A percentile compares a stretch with the other conserved stretches of the same genome.
phyloP scores from a whole-genome alignment of 2,329 filamentous ascomycete genomes.

The Pseudogymnoascus sp. region DNA sequence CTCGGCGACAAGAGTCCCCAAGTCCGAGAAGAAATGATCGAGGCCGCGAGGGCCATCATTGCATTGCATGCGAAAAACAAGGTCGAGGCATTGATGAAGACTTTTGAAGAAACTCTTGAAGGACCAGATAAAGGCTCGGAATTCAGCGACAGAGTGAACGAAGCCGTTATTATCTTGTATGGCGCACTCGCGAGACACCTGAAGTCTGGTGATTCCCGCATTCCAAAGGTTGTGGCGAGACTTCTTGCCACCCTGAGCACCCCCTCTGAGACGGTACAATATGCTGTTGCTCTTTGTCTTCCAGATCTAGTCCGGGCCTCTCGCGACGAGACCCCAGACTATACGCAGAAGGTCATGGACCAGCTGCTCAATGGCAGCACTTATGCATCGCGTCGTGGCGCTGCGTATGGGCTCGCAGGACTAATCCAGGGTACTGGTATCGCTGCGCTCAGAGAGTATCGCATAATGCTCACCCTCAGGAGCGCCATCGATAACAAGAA shows the following conservation, averaged over 20 bases:
- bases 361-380: conserved; percentile 80
- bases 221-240: conserved; percentile 80
- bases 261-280: conserved; percentile 93
- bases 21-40: conserved; percentile 85
- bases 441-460: conserved; percentile 70
- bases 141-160: conserved; percentile 82
- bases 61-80: conserved; percentile 72
- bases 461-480: conserved; percentile 74
- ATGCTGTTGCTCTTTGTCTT: conserved; percentile 88
- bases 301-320: conserved; percentile 83
- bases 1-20: conserved; percentile 72
- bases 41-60: conserved; percentile 77
- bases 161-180: conserved; percentile 96
- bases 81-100: conserved; percentile 83
- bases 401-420: conserved; percentile 89
- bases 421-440: conserved; percentile 86
- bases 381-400: conserved; percentile 86
- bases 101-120: conserved; percentile 84
- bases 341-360: conserved; percentile 73
- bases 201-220: conserved; percentile 73
- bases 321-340: conserved; percentile 67
- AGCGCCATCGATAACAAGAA: conserved; percentile 92
- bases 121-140: conserved; percentile 74
- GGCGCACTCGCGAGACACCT: conserved; percentile 88
- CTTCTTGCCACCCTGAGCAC: conserved; percentile 83